Evolutionary conservation across 768 basidiomycete genomes (phyloP), one percentile per base, ranked within the genome.

Genomic region (Piloderma croceum): DNA sequence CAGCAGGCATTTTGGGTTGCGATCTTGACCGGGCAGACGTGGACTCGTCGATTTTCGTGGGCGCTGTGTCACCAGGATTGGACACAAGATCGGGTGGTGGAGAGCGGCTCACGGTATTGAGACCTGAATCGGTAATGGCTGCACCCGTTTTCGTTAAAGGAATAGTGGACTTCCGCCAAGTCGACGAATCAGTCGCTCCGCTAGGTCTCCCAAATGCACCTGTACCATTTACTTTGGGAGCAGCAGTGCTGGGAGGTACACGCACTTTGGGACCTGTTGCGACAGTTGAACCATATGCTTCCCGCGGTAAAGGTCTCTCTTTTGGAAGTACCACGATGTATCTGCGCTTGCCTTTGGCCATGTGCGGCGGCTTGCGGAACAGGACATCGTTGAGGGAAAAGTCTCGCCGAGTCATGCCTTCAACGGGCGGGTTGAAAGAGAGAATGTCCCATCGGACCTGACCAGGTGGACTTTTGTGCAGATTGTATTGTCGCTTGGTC

Each of bases 1-100:
- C 84, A 38, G 65, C 75, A 36, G 83, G 83, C 73, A 85, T 76
- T 57, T 79, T 86, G 4, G 79, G 79, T 46, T 79, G 76, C n/a
- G 70, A 59, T 53, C 77, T 71, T 6, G 68, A 51, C 37, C 75
- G 76, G 24, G 61, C 46, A 25, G 62, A 43, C 39, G 48, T 54
- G 9, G 53, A 7, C 13, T 12, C 33, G n/a, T n/a, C n/a, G n/a
- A n/a, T n/a, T 1, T 32, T 31, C 21, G 51, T 24, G 10, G 27
- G 15, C 27, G 27, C 27, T 29, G 27, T 29, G 15, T 9, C 27
- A 29, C 27, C 27, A 42, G 56, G 36, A 22, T 60, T 51, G 6
- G 64, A 56, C 20, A 64, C 60, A 12, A 61, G 49, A 17, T 79
- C 76, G 2, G 82, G 83, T 34, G 79, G 78, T 18, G 81, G 81